phyloP scores from a whole-genome alignment of 106 monocot genomes.

The Allium fistulosum region DNA sequence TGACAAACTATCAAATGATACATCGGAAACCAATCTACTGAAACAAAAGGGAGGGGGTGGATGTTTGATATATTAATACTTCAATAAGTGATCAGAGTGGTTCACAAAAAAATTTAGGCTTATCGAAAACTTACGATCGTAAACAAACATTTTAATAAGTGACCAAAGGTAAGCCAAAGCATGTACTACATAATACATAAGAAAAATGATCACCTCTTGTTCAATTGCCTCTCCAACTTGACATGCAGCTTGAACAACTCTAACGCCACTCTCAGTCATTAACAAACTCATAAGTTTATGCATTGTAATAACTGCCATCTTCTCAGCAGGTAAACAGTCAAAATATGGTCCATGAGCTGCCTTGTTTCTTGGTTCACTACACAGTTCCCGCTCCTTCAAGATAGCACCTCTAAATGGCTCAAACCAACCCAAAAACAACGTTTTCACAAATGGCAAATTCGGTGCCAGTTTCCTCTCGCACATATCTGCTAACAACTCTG shows the following conservation, averaged over 20 bases:
- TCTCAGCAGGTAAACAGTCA: constrained; percentile 63
- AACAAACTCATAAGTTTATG: constrained; percentile 89
- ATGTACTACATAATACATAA: background rate
- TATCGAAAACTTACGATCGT: no score
- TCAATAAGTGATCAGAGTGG: no score
- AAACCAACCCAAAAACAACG: constrained; percentile 90
- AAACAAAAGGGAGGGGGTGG: no score
- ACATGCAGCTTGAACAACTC: constrained; percentile 58
- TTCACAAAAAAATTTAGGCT: no score
- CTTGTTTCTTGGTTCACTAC: constrained; percentile 19
- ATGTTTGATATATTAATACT: no score
- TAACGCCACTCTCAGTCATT: constrained; percentile 55
- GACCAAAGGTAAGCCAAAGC: no score
- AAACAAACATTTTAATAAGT: no score
- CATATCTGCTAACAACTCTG: constrained; percentile 78
- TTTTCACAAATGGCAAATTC: constrained; percentile 84
- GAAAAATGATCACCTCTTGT: constrained; percentile 58
- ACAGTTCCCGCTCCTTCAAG: constrained; percentile 43
- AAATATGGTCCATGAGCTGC: constrained; percentile 28
- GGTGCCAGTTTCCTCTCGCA: constrained; percentile 85
- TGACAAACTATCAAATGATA: no score
- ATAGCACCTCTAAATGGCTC: constrained; percentile 75
- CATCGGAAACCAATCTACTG: no score
- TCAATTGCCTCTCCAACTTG: constrained; percentile 79
- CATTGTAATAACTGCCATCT: constrained; percentile 99